phyloP scores from a whole-genome alignment of 306 rosid genomes.

The Trifolium repens region DNA sequence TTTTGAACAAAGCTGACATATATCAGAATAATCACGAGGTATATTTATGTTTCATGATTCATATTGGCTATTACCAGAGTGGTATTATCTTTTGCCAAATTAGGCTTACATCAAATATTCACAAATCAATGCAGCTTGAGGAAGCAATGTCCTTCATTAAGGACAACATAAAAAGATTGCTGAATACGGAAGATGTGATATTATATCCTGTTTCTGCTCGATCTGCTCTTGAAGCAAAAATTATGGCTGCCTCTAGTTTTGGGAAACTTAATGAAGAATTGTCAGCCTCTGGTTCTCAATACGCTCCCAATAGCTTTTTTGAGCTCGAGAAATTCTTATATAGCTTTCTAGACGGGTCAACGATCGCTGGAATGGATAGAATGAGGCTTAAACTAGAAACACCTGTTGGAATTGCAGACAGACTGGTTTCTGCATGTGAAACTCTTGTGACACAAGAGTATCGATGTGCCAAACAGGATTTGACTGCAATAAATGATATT shows the following conservation, averaged over 20 bases:
- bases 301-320: constrained; percentile 64
- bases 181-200: constrained; percentile 71
- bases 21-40: constrained; percentile 82
- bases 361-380: constrained; percentile 86
- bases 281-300: constrained; percentile 52
- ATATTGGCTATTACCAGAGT: constrained; percentile 25
- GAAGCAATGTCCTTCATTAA: constrained; percentile 79
- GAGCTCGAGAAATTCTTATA: constrained; percentile 78
- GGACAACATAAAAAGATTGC: constrained; percentile 75
- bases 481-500: constrained; percentile 65
- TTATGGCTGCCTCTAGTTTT: constrained; percentile 52
- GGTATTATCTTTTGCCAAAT: constrained; percentile 30
- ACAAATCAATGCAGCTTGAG: constrained; percentile 77
- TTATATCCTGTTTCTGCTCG: constrained; percentile 93
- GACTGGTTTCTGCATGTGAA: constrained; percentile 69
- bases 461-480: constrained; percentile 73
- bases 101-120: constrained; percentile 34
- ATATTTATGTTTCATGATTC: constrained; percentile 34
- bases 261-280: constrained; percentile 50
- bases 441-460: constrained; percentile 78
- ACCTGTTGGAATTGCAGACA: constrained; percentile 86
- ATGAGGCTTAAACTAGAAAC: constrained; percentile 94
- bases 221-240: constrained; percentile 89
- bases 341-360: constrained; percentile 89
- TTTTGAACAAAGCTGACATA: constrained; percentile 91